Evolutionary conservation across 2,329 filamentous ascomycete species (phyloP), one percentile per base, ranked within the genome.

Genomic region (Alternaria solani): DNA sequence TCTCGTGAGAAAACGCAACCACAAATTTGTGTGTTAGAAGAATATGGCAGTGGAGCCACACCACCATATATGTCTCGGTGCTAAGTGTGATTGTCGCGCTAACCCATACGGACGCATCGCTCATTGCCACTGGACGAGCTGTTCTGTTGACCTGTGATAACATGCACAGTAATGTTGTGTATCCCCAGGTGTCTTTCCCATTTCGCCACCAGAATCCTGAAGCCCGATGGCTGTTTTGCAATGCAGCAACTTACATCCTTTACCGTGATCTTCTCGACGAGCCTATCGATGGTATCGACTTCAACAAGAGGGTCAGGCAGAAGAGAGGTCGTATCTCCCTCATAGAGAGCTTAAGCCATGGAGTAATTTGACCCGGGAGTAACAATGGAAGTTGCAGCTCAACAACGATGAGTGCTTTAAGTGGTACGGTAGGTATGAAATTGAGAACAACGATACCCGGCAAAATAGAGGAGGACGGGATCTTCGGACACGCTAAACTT

Each of bases 401-500:
- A 75, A 76, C 43, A 66, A 62, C 1, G 72, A 74, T 6, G 73
- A 75, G 59, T 74, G 69, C 23, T 65, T 75, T 43, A 69, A 73
- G 58, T 14, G 30, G 34, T 75, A 63, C 65, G 74, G 74, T n/a
- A n/a, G n/a, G n/a, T n/a, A n/a, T n/a, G n/a, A n/a, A n/a, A n/a
- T n/a, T n/a, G n/a, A n/a, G n/a, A n/a, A n/a, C n/a, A n/a, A n/a
- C n/a, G n/a, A n/a, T 5, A 20, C 41, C 41, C 2, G 69, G 69
- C 20, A 23, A 23, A 23, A 23, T 23, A 32, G 26, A 28, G 11
- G 6, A 5, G 9, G 26, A 7, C 26, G 44, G 26, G 28, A 32
- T 30, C 44, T 14, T 32, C 2, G 44, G n/a, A 11, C 25, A n/a
- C 28, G 28, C 44, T 23, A 47, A 18, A 28, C 26, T 14, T 1